phyloP scores from a whole-genome alignment of 2,329 filamentous ascomycete genomes.

The Fusarium pininemorale region DNA sequence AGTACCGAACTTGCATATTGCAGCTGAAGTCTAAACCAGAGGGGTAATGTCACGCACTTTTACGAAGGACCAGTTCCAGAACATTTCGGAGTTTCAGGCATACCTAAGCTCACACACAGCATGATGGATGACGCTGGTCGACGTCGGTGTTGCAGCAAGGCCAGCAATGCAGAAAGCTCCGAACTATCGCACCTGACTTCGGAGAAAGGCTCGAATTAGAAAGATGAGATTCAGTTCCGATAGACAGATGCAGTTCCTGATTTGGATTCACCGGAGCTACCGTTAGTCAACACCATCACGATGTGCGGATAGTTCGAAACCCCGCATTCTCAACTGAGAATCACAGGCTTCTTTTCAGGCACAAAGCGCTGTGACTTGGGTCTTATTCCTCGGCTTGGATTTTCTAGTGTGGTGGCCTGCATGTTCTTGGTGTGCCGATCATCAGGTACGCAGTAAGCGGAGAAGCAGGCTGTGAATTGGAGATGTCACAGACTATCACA shows the following conservation, averaged over 20 bases:
- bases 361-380: neutral
- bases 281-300: constrained; percentile 26
- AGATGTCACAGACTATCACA: neutral
- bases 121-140: constrained; percentile 1
- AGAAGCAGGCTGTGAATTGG: neutral
- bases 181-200: constrained; percentile 10
- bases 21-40: constrained; percentile 2
- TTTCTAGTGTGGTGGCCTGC: constrained; percentile 26
- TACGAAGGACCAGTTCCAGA: constrained; percentile 4
- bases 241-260: constrained; percentile 9
- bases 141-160: constrained; percentile 7
- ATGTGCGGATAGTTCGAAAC: constrained; percentile 6
- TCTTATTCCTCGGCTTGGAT: constrained; percentile 33
- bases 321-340: constrained; percentile 20
- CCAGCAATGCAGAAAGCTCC: neutral
- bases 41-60: constrained; percentile 1
- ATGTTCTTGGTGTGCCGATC: constrained; percentile 27
- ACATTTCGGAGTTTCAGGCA: neutral
- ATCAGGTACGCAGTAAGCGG: constrained; percentile 31
- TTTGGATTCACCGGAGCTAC: constrained; percentile 13
- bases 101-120: neutral
- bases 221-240: constrained; percentile 9
- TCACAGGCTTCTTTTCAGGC: constrained; percentile 32
- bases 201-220: constrained; percentile 22
- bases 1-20: constrained; percentile 9